phyloP scores from a whole-genome alignment of 371 early-diverging fungal genomes.

The Dinochytrium kinnereticum region DNA sequence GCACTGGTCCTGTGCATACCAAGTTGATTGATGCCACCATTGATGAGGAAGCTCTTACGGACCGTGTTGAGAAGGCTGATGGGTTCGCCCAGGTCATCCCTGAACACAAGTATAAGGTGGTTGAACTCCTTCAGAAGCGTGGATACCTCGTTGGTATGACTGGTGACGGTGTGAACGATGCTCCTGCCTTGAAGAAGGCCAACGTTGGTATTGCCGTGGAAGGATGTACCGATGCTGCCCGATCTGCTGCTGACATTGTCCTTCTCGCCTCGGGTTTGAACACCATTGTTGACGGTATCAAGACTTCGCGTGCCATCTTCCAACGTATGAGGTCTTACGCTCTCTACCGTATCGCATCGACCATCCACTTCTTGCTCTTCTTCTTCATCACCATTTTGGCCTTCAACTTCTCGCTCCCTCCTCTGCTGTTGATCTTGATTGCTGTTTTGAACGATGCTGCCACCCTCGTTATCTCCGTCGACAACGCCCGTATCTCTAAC shows the following conservation, averaged over 20 bases:
- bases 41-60: conserved; percentile 52
- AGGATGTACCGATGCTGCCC: conserved; percentile 92
- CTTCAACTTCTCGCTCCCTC: conserved; percentile 82
- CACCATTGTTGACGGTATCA: conserved; percentile 87
- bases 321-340: conserved; percentile 93
- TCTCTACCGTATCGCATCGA: conserved; percentile 91
- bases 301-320: conserved; percentile 86
- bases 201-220: conserved; percentile 91
- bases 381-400: conserved; percentile 86
- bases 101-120: conserved; percentile 83
- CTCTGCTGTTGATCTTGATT: conserved; percentile 82
- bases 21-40: conserved; percentile 43
- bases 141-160: conserved; percentile 82
- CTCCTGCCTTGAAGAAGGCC: conserved; percentile 89
- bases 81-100: conserved; percentile 93
- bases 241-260: conserved; percentile 94
- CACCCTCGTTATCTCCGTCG: conserved; percentile 89
- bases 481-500: conserved; percentile 85
- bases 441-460: conserved; percentile 85
- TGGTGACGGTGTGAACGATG: conserved; percentile 70
- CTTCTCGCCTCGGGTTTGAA: conserved; percentile 85
- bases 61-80: conserved; percentile 78
- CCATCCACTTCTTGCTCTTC: conserved; percentile 90
- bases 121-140: conserved; percentile 74
- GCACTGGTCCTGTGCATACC: no score